phyloP scores from a whole-genome alignment of 1,139 yeast genomes.

The Kluyveromyces sp. region DNA sequence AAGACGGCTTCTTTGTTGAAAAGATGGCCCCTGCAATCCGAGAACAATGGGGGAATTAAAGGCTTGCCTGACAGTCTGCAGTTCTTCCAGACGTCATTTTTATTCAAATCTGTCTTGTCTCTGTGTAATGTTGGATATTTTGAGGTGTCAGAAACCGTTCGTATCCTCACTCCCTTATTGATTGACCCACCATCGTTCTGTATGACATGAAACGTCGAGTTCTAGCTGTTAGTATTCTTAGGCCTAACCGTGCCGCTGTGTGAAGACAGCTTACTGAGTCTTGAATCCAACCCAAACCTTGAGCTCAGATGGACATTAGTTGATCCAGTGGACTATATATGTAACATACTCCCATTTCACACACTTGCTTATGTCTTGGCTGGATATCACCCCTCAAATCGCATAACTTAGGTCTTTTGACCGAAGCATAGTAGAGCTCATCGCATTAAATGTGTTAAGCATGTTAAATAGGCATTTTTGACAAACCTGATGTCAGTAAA shows the following conservation, averaged over 20 bases:
- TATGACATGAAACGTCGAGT: not conserved
- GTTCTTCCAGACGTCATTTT: slow-evolving; percentile 33
- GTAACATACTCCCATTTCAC: not conserved
- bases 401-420: not conserved
- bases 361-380: not conserved
- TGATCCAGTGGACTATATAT: too few species aligned
- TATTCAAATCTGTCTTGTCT: slow-evolving; percentile 6
- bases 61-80: slow-evolving; percentile 40
- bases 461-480: too few species aligned
- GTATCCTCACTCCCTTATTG: slow-evolving; percentile 13
- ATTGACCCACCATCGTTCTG: slow-evolving; percentile 26
- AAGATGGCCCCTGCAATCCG: slow-evolving; percentile 66
- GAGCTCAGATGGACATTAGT: too few species aligned
- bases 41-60: slow-evolving; percentile 48
- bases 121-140: slow-evolving; percentile 1
- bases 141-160: not conserved
- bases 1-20: slow-evolving; percentile 63
- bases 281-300: too few species aligned
- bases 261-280: too few species aligned
- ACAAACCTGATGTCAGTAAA: not conserved
- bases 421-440: not conserved
- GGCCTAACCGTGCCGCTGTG: too few species aligned
- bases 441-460: not conserved
- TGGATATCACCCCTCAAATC: not conserved
- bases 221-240: not conserved